phyloP scores from a whole-genome alignment of 1,139 yeast species.

The Groenewaldozyma auringiensis region DNA sequence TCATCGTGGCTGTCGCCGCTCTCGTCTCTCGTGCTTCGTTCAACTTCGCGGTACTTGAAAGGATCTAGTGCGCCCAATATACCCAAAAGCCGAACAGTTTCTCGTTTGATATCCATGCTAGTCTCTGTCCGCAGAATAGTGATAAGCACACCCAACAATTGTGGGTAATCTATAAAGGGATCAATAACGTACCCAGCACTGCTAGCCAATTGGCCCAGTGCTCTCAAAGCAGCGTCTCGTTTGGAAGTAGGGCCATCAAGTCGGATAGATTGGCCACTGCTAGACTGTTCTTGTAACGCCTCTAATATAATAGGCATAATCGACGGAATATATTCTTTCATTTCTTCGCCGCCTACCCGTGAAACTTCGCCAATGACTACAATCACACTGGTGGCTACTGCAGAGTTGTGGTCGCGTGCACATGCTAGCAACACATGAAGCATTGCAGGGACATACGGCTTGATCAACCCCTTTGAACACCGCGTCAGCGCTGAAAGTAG shows the following conservation, averaged over 20 bases:
- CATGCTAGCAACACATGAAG: constrained; percentile 75
- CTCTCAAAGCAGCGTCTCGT: constrained; percentile 80
- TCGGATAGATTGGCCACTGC: constrained; percentile 24
- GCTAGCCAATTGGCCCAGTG: constrained; percentile 82
- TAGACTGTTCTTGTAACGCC: constrained; percentile 86
- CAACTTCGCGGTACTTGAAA: constrained; percentile 87
- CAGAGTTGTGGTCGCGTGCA: constrained; percentile 58
- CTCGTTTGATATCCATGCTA: constrained; percentile 66
- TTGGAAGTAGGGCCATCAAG: constrained; percentile 41
- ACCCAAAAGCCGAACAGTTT: constrained; percentile 82
- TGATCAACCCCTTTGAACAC: constrained; percentile 69
- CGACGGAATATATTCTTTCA: constrained; percentile 61
- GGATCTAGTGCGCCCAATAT: constrained; percentile 96
- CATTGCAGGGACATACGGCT: constrained; percentile 86
- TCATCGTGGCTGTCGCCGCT: constrained; percentile 63
- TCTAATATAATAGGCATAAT: constrained; percentile 84
- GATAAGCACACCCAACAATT: constrained; percentile 71
- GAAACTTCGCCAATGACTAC: constrained; percentile 87
- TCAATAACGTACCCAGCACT: constrained; percentile 94
- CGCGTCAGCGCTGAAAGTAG: constrained; percentile 66
- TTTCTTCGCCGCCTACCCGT: constrained; percentile 80
- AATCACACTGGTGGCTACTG: constrained; percentile 81
- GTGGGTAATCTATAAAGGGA: constrained; percentile 88
- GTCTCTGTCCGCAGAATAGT: constrained; percentile 75
- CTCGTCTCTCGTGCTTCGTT: constrained; percentile 51